Evolutionary conservation across 2,329 filamentous ascomycete genomes (phyloP).

Genomic region (Sclerotinia subarctica): DNA sequence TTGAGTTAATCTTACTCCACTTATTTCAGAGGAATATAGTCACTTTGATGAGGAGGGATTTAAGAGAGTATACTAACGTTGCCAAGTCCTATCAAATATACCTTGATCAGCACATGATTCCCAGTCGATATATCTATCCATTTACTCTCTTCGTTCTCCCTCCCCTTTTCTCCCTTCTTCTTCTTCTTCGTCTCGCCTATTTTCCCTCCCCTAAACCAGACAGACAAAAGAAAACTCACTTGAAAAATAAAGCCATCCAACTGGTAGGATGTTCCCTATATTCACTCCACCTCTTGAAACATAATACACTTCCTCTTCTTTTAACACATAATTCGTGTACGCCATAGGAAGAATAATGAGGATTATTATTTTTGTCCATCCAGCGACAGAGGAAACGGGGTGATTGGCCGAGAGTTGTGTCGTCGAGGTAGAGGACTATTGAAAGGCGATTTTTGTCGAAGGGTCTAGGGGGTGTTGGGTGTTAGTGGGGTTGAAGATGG

Average conservation of each 20-base stretch:
- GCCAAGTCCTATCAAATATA: conserved; percentile 12
- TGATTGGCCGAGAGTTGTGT: conserved; percentile 37
- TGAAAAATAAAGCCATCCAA: conserved; percentile 56
- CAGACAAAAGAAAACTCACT: conserved; percentile 39
- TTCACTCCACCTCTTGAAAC: conserved; percentile 52
- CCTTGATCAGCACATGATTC: not conserved
- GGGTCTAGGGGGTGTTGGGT: conserved; percentile 39
- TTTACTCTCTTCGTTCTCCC: too few species aligned
- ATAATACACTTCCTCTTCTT: conserved; percentile 48
- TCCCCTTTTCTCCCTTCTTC: too few species aligned
- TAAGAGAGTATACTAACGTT: conserved; percentile 6
- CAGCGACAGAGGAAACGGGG: conserved; percentile 37
- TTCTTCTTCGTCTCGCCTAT: too few species aligned
- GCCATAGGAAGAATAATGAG: conserved; percentile 48
- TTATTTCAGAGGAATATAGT: not conserved
- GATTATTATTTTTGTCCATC: conserved; percentile 33
- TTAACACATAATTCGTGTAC: conserved; percentile 54
- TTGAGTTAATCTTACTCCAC: not conserved
- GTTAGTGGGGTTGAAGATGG: not conserved
- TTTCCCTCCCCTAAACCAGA: too few species aligned
- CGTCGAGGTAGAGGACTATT: conserved; percentile 51
- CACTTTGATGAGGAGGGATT: not conserved
- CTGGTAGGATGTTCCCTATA: conserved; percentile 45
- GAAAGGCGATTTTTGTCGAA: conserved; percentile 56
- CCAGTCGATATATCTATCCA: too few species aligned